Base-by-base conservation (phyloP, 2,329 filamentous ascomycete genomes). In the Aspergillus texensis region DNA sequence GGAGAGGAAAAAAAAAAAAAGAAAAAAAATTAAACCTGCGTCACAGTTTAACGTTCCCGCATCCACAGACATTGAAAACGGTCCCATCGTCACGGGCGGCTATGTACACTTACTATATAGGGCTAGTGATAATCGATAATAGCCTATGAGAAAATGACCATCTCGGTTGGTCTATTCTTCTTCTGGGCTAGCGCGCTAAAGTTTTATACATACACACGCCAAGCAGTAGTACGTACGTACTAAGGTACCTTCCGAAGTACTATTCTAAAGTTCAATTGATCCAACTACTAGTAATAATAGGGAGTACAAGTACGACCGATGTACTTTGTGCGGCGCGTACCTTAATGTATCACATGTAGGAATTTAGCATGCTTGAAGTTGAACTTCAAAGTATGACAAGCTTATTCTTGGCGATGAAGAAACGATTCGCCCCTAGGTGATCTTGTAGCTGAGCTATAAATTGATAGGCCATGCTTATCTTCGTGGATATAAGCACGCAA, bases 41-140 rank as follows among this genome's bases (percentile, higher is more conserved):
- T 58, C 55, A 58, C 43, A 57, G 61, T 56, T 60, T 64, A 58
- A 62, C 59, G 58, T 45, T 60, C 62, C 41, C 46, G 30, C 45
- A 61, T 62, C 58, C 46, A 50, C 61, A 26, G 46, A 48, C 45
- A 26, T 48, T 48, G 10, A 5, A 43, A 43, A 43, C 26, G 46
- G 26, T 30, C 24, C 24, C 3, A 28, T 28, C 10, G 24, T 6
- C 46, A 28, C 24, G 14, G 14, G 10, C 16, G 16, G 28, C 1
- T 16, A 5, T 12, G n/a, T n/a, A 52, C 26, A 19, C 24, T 50
- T 50, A 50, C 24, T 19, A 14, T 50, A 50, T 50, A 2, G 9
- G 46, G 46, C 24, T 34, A 48, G 36, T 26, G 11, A 19, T n/a
- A n/a, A 11, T 46, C 6, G n/a, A 21, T 5, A 24, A 45, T 30